phyloP scores from a whole-genome alignment of 2,329 filamentous ascomycete species.

The Xylariaceae sp. region DNA sequence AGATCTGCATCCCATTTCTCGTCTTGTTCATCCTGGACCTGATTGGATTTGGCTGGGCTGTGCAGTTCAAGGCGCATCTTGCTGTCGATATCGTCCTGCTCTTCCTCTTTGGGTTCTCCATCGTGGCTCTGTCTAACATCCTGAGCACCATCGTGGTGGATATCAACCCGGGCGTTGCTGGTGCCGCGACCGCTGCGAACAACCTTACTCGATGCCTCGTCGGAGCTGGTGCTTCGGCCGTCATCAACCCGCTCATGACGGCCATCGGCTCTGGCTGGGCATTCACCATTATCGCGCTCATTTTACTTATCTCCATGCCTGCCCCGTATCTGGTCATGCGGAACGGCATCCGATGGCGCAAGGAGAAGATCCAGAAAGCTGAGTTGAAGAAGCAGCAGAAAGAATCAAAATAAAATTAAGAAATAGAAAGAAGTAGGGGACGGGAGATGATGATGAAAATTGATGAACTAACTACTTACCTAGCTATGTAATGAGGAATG shows the following conservation, averaged over 20 bases:
- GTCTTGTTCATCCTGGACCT: conserved; percentile 40
- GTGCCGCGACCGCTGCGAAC: conserved; percentile 41
- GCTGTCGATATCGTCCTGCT: conserved; percentile 35
- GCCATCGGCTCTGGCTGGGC: conserved; percentile 40
- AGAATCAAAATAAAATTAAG: not conserved
- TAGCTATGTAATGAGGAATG: too few species aligned
- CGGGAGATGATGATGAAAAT: not conserved
- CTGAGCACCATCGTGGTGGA: conserved; percentile 42
- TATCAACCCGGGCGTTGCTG: conserved; percentile 38
- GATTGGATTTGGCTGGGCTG: conserved; percentile 35
- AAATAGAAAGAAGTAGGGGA: not conserved
- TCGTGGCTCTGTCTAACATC: conserved; percentile 41
- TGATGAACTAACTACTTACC: too few species aligned
- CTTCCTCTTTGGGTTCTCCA: conserved; percentile 32
- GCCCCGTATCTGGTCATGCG: conserved; percentile 32
- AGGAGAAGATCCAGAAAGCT: conserved; percentile 10
- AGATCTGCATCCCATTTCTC: conserved; percentile 37
- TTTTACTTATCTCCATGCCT: conserved; percentile 31
- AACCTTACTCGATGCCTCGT: conserved; percentile 42
- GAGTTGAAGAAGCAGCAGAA: conserved; percentile 10
- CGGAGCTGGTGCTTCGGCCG: conserved; percentile 39
- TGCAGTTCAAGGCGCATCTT: conserved; percentile 30
- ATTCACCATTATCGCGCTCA: conserved; percentile 35
- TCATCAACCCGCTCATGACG: conserved; percentile 40
- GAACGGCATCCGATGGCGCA: conserved; percentile 29